A percentile compares a stretch with the other conserved stretches of the same genome.
These are phyloP conservation scores for Canariomyces notabilis DNA, from an alignment of 2,329 filamentous ascomycete species.

Conservation along the genomic window DNA sequence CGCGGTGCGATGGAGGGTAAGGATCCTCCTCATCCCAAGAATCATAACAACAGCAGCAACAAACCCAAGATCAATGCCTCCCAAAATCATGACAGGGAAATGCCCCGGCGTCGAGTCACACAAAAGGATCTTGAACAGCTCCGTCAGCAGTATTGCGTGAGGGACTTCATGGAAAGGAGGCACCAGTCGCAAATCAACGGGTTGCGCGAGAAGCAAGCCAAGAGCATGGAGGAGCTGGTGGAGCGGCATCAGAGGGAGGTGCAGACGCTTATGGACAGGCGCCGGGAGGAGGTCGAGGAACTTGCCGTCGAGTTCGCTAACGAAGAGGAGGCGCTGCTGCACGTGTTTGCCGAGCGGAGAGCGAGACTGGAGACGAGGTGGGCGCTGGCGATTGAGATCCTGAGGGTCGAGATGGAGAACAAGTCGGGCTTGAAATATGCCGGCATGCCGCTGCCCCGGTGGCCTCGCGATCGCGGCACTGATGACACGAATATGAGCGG, in stretches of 20 bases:
- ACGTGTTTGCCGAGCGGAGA: slow-evolving; percentile 42
- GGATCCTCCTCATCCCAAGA: no score
- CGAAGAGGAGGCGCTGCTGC: slow-evolving; percentile 46
- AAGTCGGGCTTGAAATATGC: slow-evolving; percentile 41
- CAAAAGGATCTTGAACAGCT: slow-evolving; percentile 55
- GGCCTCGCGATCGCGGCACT: slow-evolving; percentile 31
- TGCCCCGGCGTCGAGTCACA: slow-evolving; percentile 51
- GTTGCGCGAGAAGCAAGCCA: slow-evolving; percentile 58
- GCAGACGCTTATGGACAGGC: slow-evolving; percentile 40
- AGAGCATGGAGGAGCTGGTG: slow-evolving; percentile 55
- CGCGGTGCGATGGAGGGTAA: no score
- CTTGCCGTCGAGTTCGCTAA: slow-evolving; percentile 42
- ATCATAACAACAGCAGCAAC: neutral
- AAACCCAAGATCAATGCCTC: neutral
- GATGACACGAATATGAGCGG: no score
- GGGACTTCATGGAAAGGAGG: slow-evolving; percentile 54
- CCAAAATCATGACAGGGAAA: no score
- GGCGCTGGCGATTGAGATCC: slow-evolving; percentile 48
- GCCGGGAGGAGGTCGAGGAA: slow-evolving; percentile 44
- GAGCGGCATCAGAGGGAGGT: slow-evolving; percentile 51
- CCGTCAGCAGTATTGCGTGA: slow-evolving; percentile 55
- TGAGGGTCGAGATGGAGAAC: slow-evolving; percentile 48
- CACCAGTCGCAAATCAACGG: slow-evolving; percentile 60
- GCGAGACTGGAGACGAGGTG: slow-evolving; percentile 45
- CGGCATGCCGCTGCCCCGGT: slow-evolving; percentile 34